Conservation (phyloP, 192 early-diverging fungal species). For the Chytriomyces sp. region DNA sequence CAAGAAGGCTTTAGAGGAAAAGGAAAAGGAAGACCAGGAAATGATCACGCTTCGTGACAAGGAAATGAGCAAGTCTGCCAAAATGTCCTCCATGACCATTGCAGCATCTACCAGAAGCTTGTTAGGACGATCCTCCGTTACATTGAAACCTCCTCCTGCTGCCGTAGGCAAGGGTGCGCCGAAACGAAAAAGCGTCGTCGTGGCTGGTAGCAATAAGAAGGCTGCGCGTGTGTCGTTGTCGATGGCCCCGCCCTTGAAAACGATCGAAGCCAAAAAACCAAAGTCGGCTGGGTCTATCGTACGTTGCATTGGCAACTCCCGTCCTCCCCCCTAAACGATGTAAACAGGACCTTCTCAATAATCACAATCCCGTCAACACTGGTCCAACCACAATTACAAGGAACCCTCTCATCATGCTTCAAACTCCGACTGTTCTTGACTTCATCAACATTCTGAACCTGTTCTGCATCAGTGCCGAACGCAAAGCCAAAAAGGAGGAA, state of each 20-base stretch:
- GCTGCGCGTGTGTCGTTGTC: neutral
- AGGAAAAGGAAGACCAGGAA: slow-evolving; percentile 17
- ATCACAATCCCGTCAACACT: neutral
- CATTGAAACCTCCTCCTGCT: neutral
- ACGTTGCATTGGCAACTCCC: too few relatives aligned
- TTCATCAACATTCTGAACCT: slow-evolving; percentile 46
- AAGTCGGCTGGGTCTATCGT: neutral
- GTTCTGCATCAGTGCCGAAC: slow-evolving; percentile 35
- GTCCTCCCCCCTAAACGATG: neutral
- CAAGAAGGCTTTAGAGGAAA: slow-evolving; percentile 5
- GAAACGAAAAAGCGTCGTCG: neutral
- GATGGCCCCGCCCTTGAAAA: neutral
- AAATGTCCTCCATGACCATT: neutral
- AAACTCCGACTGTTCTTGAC: slow-evolving; percentile 46
- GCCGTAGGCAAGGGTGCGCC: neutral
- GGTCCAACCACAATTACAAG: neutral
- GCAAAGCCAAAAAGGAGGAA: slow-evolving; percentile 24
- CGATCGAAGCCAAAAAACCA: slow-evolving; percentile 2
- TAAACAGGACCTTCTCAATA: slow-evolving; percentile 8
- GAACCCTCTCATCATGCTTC: slow-evolving; percentile 38
- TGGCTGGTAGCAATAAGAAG: neutral
- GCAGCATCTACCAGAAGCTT: neutral
- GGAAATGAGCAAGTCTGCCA: neutral
- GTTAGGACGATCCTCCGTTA: neutral
- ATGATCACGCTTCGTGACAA: neutral